Conservation (phyloP, 2,329 filamentous ascomycete genomes). For the Colletotrichum godetiae region DNA sequence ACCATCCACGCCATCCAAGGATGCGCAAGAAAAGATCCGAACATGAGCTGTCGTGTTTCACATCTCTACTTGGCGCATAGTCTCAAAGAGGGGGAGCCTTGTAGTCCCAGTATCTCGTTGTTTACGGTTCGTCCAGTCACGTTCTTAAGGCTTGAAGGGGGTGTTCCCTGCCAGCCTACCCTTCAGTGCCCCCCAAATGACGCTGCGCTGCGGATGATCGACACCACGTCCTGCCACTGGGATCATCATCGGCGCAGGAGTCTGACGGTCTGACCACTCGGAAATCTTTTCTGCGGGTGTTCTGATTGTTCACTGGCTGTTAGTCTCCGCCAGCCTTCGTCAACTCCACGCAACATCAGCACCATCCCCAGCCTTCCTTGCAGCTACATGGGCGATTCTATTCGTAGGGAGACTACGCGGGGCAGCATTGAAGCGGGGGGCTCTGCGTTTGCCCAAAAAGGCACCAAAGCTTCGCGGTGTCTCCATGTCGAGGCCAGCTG, state of each 20-base stretch:
- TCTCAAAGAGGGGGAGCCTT: background rate
- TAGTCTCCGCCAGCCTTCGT: background rate
- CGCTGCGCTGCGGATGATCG: conserved; percentile 29
- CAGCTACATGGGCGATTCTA: background rate
- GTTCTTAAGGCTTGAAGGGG: background rate
- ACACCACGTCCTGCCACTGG: conserved; percentile 12
- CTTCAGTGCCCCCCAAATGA: background rate
- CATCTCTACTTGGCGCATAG: conserved; percentile 12
- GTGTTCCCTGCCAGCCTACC: background rate
- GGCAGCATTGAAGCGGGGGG: background rate
- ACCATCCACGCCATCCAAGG: background rate
- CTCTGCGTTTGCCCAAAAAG: background rate
- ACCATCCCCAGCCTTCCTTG: background rate
- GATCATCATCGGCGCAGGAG: background rate
- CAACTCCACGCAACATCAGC: background rate
- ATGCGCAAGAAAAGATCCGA: background rate
- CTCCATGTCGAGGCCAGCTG: background rate
- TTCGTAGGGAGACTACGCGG: no score
- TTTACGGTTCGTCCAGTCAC: background rate
- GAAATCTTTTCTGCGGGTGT: background rate
- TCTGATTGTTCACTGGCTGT: background rate
- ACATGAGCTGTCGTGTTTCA: conserved; percentile 30
- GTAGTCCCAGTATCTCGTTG: background rate
- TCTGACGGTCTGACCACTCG: background rate
- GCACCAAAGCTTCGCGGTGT: background rate